phyloP scores from a whole-genome alignment of 345 rosid species.

The Physaria fendleri region DNA sequence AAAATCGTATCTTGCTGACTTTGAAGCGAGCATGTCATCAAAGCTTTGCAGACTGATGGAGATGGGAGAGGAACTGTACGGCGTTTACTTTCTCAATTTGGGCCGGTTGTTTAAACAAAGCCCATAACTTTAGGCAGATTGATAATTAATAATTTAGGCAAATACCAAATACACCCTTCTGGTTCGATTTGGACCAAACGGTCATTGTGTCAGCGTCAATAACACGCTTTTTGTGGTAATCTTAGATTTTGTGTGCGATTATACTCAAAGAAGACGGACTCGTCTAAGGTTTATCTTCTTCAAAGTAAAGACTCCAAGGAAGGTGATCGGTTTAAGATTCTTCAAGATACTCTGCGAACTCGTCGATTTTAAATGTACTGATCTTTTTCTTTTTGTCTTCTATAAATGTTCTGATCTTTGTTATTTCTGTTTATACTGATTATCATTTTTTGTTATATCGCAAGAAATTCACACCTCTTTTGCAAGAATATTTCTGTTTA shows the following conservation, averaged over 20 bases:
- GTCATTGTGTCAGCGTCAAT: conserved; percentile 5
- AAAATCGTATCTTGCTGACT: conserved; percentile 82
- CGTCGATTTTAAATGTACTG: background rate
- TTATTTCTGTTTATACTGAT: background rate
- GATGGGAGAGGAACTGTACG: conserved; percentile 50
- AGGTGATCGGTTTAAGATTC: background rate
- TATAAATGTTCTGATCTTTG: background rate
- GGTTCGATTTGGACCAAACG: conserved; percentile 9
- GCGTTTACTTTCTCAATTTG: conserved; percentile 26
- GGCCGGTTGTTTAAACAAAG: conserved; percentile 1
- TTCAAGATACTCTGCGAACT: background rate
- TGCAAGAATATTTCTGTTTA: conserved; percentile 29
- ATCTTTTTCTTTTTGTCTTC: background rate
- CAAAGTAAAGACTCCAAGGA: conserved; percentile 1
- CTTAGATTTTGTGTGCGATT: too few relatives aligned
- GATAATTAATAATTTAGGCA: background rate
- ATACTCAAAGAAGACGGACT: too few relatives aligned
- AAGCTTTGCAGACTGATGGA: conserved; percentile 69
- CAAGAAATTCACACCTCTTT: background rate
- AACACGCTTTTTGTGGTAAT: background rate
- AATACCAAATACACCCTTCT: background rate
- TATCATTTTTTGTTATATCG: background rate
- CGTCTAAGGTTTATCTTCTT: conserved; percentile 15
- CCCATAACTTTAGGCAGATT: background rate
- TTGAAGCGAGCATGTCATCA: conserved; percentile 76